Conservation (phyloP, 2,329 filamentous ascomycete genomes). For the Peltaster fructicola region DNA sequence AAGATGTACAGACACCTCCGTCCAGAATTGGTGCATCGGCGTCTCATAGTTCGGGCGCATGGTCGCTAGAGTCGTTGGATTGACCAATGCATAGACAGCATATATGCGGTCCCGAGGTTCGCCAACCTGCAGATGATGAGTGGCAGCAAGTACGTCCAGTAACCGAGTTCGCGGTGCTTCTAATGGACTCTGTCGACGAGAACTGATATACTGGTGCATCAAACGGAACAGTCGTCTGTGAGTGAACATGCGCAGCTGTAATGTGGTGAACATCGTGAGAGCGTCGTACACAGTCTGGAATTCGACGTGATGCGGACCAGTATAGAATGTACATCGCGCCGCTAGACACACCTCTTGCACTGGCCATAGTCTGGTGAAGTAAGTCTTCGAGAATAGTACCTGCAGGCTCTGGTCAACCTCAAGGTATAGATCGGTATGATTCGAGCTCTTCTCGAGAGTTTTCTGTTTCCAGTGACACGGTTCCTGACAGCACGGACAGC, state of each 20-base stretch:
- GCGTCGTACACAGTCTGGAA: neutral
- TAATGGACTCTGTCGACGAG: neutral
- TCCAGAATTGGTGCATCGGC: too few relatives aligned
- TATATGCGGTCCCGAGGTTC: constrained; percentile 1
- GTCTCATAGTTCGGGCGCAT: neutral
- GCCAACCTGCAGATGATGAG: neutral
- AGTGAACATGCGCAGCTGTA: neutral
- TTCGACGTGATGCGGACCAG: neutral
- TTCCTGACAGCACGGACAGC: too few relatives aligned
- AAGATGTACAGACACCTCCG: too few relatives aligned
- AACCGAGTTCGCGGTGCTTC: neutral
- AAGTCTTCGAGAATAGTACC: neutral
- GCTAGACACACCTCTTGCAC: constrained; percentile 1
- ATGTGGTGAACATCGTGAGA: neutral
- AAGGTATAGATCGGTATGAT: neutral
- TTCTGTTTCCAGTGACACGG: too few relatives aligned
- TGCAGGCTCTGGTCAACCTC: neutral
- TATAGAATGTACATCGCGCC: neutral
- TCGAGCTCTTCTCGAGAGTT: too few relatives aligned
- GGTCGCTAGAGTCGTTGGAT: neutral
- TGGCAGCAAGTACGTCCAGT: neutral
- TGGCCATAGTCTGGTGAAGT: constrained; percentile 1
- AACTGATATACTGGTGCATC: too few relatives aligned
- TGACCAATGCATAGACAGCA: neutral
- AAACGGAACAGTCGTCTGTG: too few relatives aligned